Base-by-base conservation (phyloP, 192 early-diverging fungal genomes). In the Coemansia sp. region DNA sequence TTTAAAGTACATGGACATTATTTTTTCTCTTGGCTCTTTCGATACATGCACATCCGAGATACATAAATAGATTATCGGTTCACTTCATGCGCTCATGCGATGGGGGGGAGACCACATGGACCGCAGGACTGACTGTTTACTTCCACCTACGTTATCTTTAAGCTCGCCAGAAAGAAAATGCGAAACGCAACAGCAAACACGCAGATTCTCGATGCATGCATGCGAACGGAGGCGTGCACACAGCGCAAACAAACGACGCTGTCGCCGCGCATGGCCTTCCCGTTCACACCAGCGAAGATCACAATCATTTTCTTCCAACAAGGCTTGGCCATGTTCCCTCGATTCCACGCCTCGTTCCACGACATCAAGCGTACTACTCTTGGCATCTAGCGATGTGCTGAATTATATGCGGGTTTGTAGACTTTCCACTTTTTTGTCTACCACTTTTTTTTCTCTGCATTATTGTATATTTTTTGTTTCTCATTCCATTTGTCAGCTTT, bases 341-440 rank as follows among this genome's bases (percentile, higher is more conserved):
- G 34, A 57, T 68, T 63, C 63, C 45, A 66, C 45, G 64, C 63
- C 60, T 61, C 34, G 14, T 58, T 37, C 60, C 59, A 23, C 55
- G 32, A 57, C 14, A 31, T 51, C 53, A 34, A 46, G 44, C 46
- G 25, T 44, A 25, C 15, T 27, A 15, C 51, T 21, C 53, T 31
- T 64, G n/a, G 32, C 42, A 8, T 41, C 36, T 8, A 6, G 9
- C 36, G 36, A 41, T 41, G 14, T 51, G 11, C 21, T 6, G 19
- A 50, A 25, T 25, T 25, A 25, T 53, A 29, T 50, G 50, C 50
- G 50, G 45, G 50, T 29, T 10, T 25, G 50, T 53, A 5, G 25
- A 25, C 25, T 10, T 14, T 23, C 9, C 50, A 48, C 29, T 63
- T 45, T 58, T 44, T 17, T 31, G 46, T 21, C 46, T 37, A 27